Base-by-base conservation (phyloP, 768 basidiomycete genomes). In the Mycena albidolilacea region DNA sequence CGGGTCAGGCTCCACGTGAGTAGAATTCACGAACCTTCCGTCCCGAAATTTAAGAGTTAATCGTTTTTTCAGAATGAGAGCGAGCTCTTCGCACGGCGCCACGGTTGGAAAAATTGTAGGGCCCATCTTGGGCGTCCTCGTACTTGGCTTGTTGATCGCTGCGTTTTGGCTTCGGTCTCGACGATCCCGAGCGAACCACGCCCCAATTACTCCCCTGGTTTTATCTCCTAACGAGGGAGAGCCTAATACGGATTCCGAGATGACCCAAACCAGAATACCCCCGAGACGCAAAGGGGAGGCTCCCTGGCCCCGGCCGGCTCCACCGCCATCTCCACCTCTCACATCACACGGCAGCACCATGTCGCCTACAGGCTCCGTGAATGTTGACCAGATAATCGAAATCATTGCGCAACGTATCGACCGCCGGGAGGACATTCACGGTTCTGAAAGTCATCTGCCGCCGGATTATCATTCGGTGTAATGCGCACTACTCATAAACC, bases 321-420 rank as follows among this genome's bases (percentile, higher is more conserved):
- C 38, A 1, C 5, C 55, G 23, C 11, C 15, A 11, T 35, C 35
- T 7, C 9, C 21, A n/a, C 12, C 19, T 23, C 2, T 30, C 41
- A 7, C 39, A 50, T 59, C 19, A 10, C 7, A 2, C 39, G 21
- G 19, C 57, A 12, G 21, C 23, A 55, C 37, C 63, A 14, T 17
- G 19, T 54, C 64, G 2, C 48, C 58, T 7, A 30, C 65, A 6
- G 61, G 54, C 39, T 8, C 60, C 9, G 9, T 63, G 7, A 64
- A 69, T 30, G 67, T 69, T 15, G 57, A 73, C 48, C 67, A 65
- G 35, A 52, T 73, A 60, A 60, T 73, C 15, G 67, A 73, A 23
- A 64, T 69, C 1, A 69, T 73, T 30, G 72, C 67, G 17, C 72
- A 73, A 41, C 72, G 72, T 5, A 73, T 73, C 19, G 72, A 73